A percentile compares a stretch with the other conserved stretches of the same genome.
Conservation (phyloP, 1,284 basidiomycete species). For the Apiotrichum akiyoshidainum region DNA sequence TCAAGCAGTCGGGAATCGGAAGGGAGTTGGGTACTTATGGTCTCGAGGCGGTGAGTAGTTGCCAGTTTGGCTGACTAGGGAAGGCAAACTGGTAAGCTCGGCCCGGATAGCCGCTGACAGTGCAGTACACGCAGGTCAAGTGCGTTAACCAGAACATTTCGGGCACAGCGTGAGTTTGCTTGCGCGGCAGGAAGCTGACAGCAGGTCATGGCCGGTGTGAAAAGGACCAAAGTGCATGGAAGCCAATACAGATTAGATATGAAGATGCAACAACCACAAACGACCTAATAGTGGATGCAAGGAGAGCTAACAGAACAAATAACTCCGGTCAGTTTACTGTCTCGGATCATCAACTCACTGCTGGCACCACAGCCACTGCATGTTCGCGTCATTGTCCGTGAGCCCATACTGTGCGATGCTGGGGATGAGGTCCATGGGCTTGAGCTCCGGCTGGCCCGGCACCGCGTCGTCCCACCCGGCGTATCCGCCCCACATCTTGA, state of each 20-base stretch:
- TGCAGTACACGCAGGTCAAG: constrained; percentile 76
- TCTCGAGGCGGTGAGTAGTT: constrained; percentile 56
- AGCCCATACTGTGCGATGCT: constrained; percentile 11
- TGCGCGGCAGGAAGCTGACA: background rate
- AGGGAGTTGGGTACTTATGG: constrained; percentile 86
- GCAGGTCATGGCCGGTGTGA: constrained; percentile 5
- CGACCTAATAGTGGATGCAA: too few relatives aligned
- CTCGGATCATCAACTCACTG: too few relatives aligned
- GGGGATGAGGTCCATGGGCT: background rate
- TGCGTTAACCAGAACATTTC: constrained; percentile 71
- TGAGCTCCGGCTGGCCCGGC: background rate
- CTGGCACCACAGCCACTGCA: constrained; percentile 15
- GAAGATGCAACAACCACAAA: too few relatives aligned
- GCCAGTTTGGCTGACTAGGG: too few relatives aligned
- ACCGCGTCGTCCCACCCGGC: constrained; percentile 5
- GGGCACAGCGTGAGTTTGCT: constrained; percentile 1
- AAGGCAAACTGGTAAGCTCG: too few relatives aligned
- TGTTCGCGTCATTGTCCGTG: background rate
- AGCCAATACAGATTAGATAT: too few relatives aligned
- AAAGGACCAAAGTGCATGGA: background rate
- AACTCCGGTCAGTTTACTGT: constrained; percentile 5
- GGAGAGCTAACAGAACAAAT: constrained; percentile 2
- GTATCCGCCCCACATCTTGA: constrained; percentile 15
- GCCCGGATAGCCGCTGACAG: background rate
- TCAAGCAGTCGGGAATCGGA: constrained; percentile 74